Conservation (phyloP, 2,329 filamentous ascomycete genomes). For the Botrytis hyacinthi region DNA sequence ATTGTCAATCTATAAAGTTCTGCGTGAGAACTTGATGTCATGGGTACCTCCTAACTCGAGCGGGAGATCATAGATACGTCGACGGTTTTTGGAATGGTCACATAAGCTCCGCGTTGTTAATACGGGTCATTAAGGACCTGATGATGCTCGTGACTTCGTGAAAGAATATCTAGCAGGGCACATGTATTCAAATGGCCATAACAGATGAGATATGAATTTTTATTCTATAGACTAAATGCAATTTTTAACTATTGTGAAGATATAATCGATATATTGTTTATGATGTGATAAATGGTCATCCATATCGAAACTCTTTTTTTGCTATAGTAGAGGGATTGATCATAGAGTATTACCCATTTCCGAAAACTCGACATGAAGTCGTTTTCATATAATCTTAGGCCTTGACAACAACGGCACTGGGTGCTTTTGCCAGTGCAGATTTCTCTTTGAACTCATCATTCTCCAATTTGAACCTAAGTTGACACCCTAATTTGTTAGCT, state of each 20-base stretch:
- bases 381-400: slow-evolving; percentile 19
- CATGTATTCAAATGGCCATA: not conserved
- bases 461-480: slow-evolving; percentile 37
- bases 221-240: not conserved
- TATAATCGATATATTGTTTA: not conserved
- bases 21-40: not conserved
- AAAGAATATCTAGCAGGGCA: not conserved
- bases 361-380: not conserved
- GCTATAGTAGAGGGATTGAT: not conserved
- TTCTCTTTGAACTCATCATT: slow-evolving; percentile 33
- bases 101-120: not conserved
- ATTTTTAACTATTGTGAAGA: not conserved
- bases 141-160: not conserved
- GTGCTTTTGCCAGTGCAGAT: slow-evolving; percentile 27
- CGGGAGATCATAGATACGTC: not conserved
- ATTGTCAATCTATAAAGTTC: no score
- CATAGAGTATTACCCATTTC: no score
- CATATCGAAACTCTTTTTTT: not conserved
- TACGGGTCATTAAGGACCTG: not conserved
- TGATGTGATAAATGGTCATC: not conserved
- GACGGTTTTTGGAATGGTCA: not conserved
- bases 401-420: slow-evolving; percentile 33
- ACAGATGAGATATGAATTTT: no score
- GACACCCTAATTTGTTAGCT: slow-evolving; percentile 31
- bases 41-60: no score